Evolutionary conservation across 176 grass and related monocot species (phyloP), one percentile per base, ranked within the genome.

Genomic region (Musa troglodytarum): DNA sequence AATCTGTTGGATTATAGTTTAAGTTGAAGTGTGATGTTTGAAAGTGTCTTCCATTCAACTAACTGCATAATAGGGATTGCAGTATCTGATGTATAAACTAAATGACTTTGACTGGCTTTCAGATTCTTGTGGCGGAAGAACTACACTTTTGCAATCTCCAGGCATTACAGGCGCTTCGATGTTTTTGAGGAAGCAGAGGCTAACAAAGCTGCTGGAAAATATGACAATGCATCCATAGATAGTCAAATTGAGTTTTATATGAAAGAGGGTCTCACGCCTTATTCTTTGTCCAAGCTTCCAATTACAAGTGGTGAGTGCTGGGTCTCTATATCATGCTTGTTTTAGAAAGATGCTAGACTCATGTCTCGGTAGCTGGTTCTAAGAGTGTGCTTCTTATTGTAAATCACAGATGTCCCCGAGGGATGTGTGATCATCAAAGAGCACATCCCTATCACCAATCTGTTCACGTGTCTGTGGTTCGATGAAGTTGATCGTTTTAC

Each of bases 41-140:
- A 43, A 34, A 43, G 34, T 43, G 34, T 43, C 34, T 43, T 43
- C 34, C 3, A 43, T 43, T 4, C 0, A 43, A 43, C 34, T 43
- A 6, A 43, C 34, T 6, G 34, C 34, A 43, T 5, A 43, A 43
- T 43, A 43, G 34, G 34, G 34, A 43, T 43, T 43, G 34, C 34
- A 43, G 34, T 43, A 53, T 7, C 11, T 28, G 16, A 28, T 29
- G 16, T 19, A 16, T 74, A 29, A 28, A 74, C 53, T 15, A 74
- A 14, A 34, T 56, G 2, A 57, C 1, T 26, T 73, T 49, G 79
- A 57, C 70, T 80, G 50, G 87, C 15, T 72, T 82, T 72, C 86
- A 99, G 96, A 86, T 99, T 95, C 85, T 85, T 99, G 73, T 99
- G 96, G 96, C 85, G 96, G 79, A 99, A 89, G 79, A 95, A 99